phyloP scores from a whole-genome alignment of 805 yeast species.

The Kluyveromyces aestuarii region DNA sequence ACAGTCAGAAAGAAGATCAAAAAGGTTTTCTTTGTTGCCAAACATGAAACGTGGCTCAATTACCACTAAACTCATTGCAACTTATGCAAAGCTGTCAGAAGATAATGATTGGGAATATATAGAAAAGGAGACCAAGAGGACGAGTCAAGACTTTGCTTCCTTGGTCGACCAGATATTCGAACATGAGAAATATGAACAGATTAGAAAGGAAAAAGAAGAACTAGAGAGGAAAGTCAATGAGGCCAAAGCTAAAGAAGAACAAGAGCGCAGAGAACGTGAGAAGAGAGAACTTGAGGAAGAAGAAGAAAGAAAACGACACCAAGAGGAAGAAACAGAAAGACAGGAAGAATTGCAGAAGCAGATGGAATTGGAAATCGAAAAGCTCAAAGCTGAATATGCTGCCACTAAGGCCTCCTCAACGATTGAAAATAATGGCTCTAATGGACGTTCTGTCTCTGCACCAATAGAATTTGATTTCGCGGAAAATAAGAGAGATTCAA shows the following conservation, averaged over 20 bases:
- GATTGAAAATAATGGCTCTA: slow-evolving; percentile 4
- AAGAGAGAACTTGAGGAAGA: slow-evolving; percentile 17
- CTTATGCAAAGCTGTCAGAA: slow-evolving; percentile 64
- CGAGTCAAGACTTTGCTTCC: slow-evolving; percentile 70
- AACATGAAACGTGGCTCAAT: slow-evolving; percentile 56
- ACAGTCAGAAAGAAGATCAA: slow-evolving; percentile 18
- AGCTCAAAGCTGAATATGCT: slow-evolving; percentile 12
- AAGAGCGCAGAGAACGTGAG: slow-evolving; percentile 25
- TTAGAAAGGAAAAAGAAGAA: slow-evolving; percentile 42
- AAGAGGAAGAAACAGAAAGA: slow-evolving; percentile 15
- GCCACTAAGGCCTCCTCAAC: slow-evolving; percentile 1
- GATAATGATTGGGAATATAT: slow-evolving; percentile 58
- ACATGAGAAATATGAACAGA: slow-evolving; percentile 56
- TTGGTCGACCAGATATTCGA: slow-evolving; percentile 70
- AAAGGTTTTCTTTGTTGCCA: slow-evolving; percentile 32
- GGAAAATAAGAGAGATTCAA: slow-evolving; percentile 10
- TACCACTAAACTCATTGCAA: slow-evolving; percentile 59
- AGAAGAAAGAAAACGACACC: slow-evolving; percentile 9
- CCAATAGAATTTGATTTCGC: slow-evolving; percentile 18
- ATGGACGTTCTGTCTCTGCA: slow-evolving; percentile 31
- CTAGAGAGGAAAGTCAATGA: slow-evolving; percentile 36
- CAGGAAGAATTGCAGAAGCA: slow-evolving; percentile 18
- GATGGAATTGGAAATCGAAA: slow-evolving; percentile 18
- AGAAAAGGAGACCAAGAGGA: slow-evolving; percentile 65
- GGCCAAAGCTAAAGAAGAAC: slow-evolving; percentile 37